Percentiles rank a stretch among this genome's conserved stretches.
Conservation (phyloP, 192 early-diverging fungal species). For the Phlyctochytrium bullatum region DNA sequence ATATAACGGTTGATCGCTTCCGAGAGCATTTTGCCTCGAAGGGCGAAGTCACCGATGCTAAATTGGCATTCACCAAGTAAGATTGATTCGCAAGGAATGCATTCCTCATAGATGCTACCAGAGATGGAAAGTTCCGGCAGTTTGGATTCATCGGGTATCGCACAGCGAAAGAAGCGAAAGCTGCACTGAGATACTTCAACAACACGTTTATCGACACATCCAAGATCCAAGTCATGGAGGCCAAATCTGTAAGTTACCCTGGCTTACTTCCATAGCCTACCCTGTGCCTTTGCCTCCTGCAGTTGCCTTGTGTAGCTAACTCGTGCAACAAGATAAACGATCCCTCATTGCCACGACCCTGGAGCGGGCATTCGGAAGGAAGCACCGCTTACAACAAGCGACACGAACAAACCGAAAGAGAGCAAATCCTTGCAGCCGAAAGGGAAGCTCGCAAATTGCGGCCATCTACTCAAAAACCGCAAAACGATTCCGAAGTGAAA, state of each 20-base stretch:
- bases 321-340: conserved; percentile 78
- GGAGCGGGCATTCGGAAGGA: conserved; percentile 86
- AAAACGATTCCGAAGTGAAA: conserved; percentile 56
- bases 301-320: no score
- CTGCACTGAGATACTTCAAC: conserved; percentile 83
- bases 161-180: conserved; percentile 80
- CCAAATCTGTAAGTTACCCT: conserved; percentile 64
- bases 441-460: no score
- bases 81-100: no score
- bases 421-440: conserved; percentile 21
- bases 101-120: no score
- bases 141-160: conserved; percentile 94
- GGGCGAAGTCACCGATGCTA: conserved; percentile 89
- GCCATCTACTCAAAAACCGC: conserved; percentile 43
- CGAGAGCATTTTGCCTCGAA: conserved; percentile 79
- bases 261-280: no score
- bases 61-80: conserved; percentile 79
- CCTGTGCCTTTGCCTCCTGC: no score
- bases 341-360: conserved; percentile 76
- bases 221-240: conserved; percentile 79
- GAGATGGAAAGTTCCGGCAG: conserved; percentile 75
- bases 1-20: conserved; percentile 79
- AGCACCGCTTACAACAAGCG: conserved; percentile 69
- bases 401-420: no score
- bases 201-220: conserved; percentile 91